Evolutionary conservation across 2,329 filamentous ascomycete genomes (phyloP).

Genomic region (Clonostachys rosea): DNA sequence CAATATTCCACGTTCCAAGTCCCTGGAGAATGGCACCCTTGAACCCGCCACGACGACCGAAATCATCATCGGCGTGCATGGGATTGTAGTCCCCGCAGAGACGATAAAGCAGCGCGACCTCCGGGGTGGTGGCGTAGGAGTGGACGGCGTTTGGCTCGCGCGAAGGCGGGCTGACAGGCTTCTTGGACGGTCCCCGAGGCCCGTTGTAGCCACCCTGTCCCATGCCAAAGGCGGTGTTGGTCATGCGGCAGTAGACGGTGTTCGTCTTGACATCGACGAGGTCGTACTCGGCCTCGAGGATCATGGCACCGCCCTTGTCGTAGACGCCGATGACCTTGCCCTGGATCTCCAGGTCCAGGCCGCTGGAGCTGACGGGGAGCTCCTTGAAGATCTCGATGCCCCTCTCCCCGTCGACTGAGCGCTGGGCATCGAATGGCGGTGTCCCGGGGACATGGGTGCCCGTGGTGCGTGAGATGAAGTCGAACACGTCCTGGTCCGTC

Average conservation of each 20-base stretch:
- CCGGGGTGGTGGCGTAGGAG: conserved; percentile 27
- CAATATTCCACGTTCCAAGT: conserved; percentile 41
- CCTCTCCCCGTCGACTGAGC: conserved; percentile 34
- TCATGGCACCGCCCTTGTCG: conserved; percentile 36
- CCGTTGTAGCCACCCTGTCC: conserved; percentile 39
- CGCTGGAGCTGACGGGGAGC: conserved; percentile 26
- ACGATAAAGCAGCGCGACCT: conserved; percentile 33
- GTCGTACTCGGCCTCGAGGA: conserved; percentile 31
- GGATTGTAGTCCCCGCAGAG: conserved; percentile 45
- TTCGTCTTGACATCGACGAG: conserved; percentile 30
- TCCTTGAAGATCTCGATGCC: conserved; percentile 28
- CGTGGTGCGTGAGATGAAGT: conserved; percentile 29
- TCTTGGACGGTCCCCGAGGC: conserved; percentile 28
- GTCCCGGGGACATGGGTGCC: conserved; percentile 25
- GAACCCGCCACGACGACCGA: conserved; percentile 34
- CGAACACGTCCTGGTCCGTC: conserved; percentile 35
- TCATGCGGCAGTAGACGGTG: conserved; percentile 29
- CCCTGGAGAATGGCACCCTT: conserved; percentile 39
- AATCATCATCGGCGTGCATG: conserved; percentile 35
- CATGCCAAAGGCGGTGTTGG: conserved; percentile 33
- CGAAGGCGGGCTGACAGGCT: conserved; percentile 19
- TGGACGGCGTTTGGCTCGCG: conserved; percentile 29
- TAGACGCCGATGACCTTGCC: conserved; percentile 35
- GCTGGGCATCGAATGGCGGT: conserved; percentile 31
- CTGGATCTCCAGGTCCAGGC: conserved; percentile 29